phyloP scores from a whole-genome alignment of 1,139 yeast genomes.

The Hemisphaericaspora xylofermentans region DNA sequence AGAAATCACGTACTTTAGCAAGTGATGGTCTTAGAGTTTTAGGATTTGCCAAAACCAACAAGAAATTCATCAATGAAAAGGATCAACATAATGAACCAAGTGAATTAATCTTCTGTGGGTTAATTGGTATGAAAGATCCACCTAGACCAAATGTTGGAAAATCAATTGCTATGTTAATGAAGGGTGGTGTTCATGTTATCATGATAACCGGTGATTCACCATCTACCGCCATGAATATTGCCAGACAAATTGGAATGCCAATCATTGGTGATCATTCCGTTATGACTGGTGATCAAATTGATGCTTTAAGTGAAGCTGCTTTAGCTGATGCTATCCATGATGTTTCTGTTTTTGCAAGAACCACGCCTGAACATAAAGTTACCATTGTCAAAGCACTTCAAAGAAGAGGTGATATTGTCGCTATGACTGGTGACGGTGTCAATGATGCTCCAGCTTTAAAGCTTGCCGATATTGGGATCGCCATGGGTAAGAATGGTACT shows the following conservation, averaged over 20 bases:
- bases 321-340: constrained; percentile 68
- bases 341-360: constrained; percentile 79
- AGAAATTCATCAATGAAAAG: constrained; percentile 26
- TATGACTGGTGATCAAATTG: constrained; percentile 76
- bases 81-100: constrained; percentile 49
- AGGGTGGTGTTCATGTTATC: constrained; percentile 78
- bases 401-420: constrained; percentile 66
- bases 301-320: constrained; percentile 57
- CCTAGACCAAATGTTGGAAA: constrained; percentile 75
- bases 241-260: constrained; percentile 80
- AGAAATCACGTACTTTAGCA: constrained; percentile 66
- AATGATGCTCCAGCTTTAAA: constrained; percentile 82
- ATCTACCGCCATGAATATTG: constrained; percentile 79
- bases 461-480: constrained; percentile 76
- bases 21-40: constrained; percentile 83
- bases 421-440: constrained; percentile 90
- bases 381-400: constrained; percentile 82
- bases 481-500: constrained; percentile 48
- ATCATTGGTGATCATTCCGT: constrained; percentile 69
- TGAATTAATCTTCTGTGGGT: constrained; percentile 80
- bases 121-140: constrained; percentile 82
- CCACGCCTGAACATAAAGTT: constrained; percentile 84
- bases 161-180: constrained; percentile 67
- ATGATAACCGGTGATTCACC: constrained; percentile 89
- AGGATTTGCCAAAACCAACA: constrained; percentile 65